These are phyloP conservation scores for Debaryomyces subglobosus DNA, from an alignment of 1,139 yeast species.

Conservation along the genomic window DNA sequence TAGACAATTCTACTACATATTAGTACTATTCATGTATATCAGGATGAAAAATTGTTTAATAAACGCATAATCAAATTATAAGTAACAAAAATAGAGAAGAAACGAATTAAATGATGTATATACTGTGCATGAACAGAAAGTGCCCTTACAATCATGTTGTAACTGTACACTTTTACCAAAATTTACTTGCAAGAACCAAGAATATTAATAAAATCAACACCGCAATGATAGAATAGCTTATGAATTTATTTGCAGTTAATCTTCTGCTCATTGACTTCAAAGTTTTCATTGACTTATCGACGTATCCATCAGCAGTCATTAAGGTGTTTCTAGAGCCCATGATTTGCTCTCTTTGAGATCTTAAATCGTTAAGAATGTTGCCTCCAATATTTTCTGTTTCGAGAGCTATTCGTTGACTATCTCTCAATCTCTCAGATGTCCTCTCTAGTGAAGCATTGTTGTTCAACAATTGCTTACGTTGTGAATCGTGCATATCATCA, in stretches of 20 bases:
- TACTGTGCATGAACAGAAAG: background rate
- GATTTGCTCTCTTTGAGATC: slow-evolving; percentile 94
- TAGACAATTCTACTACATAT: background rate
- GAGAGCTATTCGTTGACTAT: slow-evolving; percentile 85
- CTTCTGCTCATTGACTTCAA: slow-evolving; percentile 91
- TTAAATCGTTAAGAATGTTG: slow-evolving; percentile 80
- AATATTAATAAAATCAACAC: slow-evolving; percentile 82
- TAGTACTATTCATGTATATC: background rate
- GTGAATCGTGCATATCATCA: slow-evolving; percentile 57
- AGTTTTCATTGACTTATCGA: slow-evolving; percentile 86
- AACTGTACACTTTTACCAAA: slow-evolving; percentile 47
- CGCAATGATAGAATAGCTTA: slow-evolving; percentile 93
- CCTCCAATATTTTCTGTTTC: slow-evolving; percentile 95
- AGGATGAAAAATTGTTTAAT: background rate
- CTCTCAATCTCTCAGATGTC: slow-evolving; percentile 80
- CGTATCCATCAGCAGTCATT: slow-evolving; percentile 89
- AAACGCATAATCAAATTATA: background rate
- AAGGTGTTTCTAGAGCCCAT: slow-evolving; percentile 81
- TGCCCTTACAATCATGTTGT: background rate
- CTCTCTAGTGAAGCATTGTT: slow-evolving; percentile 84
- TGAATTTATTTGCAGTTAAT: slow-evolving; percentile 90
- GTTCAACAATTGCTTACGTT: slow-evolving; percentile 77
- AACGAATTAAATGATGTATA: background rate
- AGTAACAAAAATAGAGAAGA: background rate
- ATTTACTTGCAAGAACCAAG: slow-evolving; percentile 84